Conservation (phyloP, 495 filamentous ascomycete genomes). For the Sporormia fimetaria region DNA sequence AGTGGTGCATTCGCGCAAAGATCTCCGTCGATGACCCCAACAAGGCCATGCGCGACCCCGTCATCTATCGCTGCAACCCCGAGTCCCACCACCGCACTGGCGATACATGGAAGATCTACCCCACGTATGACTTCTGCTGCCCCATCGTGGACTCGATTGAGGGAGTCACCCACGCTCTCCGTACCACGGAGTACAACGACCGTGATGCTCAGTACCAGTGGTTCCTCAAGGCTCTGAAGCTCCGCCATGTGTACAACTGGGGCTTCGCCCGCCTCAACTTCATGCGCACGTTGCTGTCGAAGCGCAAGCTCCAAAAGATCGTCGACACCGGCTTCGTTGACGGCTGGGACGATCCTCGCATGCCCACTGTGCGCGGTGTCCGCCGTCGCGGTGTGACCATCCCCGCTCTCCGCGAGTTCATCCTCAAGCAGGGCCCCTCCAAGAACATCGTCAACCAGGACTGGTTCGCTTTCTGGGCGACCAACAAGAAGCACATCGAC, state of each 20-base stretch:
- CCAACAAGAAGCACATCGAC: constrained; percentile 92
- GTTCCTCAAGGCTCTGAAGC: constrained; percentile 76
- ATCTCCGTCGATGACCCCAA: constrained; percentile 73
- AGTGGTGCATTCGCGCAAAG: constrained; percentile 83
- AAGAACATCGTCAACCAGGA: constrained; percentile 83
- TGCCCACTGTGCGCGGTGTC: constrained; percentile 86
- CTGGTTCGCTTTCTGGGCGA: constrained; percentile 86
- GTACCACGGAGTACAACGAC: constrained; percentile 95
- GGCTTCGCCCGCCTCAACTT: constrained; percentile 98
- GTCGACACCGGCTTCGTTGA: constrained; percentile 77
- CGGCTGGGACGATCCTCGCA: constrained; percentile 93
- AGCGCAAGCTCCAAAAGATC: constrained; percentile 89
- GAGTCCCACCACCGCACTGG: constrained; percentile 84
- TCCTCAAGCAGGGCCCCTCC: constrained; percentile 81
- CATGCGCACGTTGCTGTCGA: constrained; percentile 76
- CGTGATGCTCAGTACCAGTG: constrained; percentile 96
- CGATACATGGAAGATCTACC: constrained; percentile 84
- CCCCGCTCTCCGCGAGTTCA: constrained; percentile 78
- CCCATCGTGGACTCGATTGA: constrained; percentile 84
- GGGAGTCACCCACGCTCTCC: constrained; percentile 87
- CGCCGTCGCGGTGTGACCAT: constrained; percentile 85
- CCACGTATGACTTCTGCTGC: constrained; percentile 89
- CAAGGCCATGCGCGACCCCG: constrained; percentile 80
- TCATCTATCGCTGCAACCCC: constrained; percentile 84
- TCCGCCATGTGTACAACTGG: constrained; percentile 89